Evolutionary conservation across 2,329 filamentous ascomycete genomes (phyloP).

Genomic region (Paecilomyces formosus): DNA sequence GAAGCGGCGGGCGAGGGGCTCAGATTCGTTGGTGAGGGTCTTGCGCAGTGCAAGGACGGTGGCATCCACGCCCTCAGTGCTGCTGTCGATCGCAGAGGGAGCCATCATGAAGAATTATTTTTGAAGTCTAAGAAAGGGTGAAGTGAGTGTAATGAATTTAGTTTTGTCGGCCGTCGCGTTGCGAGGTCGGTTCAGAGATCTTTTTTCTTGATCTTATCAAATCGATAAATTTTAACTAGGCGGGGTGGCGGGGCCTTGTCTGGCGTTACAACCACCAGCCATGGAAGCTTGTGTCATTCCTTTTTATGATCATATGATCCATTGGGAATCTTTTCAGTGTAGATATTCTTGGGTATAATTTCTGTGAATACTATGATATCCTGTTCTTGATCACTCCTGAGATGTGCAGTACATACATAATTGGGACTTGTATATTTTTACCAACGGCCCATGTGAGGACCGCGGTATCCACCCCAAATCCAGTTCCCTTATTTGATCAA

Average conservation of each 20-base stretch:
- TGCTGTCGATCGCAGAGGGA: slow-evolving; percentile 20
- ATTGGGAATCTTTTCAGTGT: too few relatives aligned
- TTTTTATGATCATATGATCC: too few relatives aligned
- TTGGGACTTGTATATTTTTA: too few relatives aligned
- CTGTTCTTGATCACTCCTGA: too few relatives aligned
- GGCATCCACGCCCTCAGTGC: slow-evolving; percentile 17
- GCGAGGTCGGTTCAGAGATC: neutral
- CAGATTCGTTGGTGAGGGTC: slow-evolving; percentile 70
- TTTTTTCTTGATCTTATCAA: slow-evolving; percentile 28
- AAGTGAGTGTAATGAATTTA: neutral
- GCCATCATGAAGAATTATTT: slow-evolving; percentile 19
- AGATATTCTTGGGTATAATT: too few relatives aligned
- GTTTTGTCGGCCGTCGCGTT: neutral
- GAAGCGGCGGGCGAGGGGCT: slow-evolving; percentile 81
- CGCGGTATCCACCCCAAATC: too few relatives aligned
- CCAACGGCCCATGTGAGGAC: too few relatives aligned
- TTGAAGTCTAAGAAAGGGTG: neutral
- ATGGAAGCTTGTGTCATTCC: neutral
- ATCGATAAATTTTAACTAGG: slow-evolving; percentile 24
- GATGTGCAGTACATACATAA: too few relatives aligned
- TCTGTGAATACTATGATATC: too few relatives aligned
- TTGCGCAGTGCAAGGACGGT: slow-evolving; percentile 49
- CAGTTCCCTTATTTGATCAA: too few relatives aligned
- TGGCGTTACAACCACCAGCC: neutral
- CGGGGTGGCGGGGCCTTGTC: slow-evolving; percentile 24